phyloP scores from a whole-genome alignment of 2,329 filamentous ascomycete genomes.

The Dactylellina sp. region DNA sequence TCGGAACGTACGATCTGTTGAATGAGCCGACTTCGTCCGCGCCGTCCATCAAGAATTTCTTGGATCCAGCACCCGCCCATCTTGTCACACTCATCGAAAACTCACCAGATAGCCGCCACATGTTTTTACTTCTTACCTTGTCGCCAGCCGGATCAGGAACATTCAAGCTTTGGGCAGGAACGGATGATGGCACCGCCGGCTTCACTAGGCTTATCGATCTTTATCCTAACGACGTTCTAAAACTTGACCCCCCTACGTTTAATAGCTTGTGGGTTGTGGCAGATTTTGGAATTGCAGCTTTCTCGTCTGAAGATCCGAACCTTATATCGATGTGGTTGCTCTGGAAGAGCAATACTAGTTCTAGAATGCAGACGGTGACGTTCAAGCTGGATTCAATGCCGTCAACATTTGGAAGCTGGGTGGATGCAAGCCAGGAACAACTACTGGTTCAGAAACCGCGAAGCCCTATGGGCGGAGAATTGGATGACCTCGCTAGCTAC shows the following conservation, averaged over 20 bases:
- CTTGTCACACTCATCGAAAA: slow-evolving; percentile 63
- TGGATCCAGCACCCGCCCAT: slow-evolving; percentile 60
- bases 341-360: slow-evolving; percentile 86
- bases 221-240: slow-evolving; percentile 73
- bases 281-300: slow-evolving; percentile 75
- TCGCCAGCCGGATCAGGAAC: slow-evolving; percentile 87
- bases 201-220: slow-evolving; percentile 70
- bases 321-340: slow-evolving; percentile 77
- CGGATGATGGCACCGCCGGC: slow-evolving; percentile 68
- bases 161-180: slow-evolving; percentile 87
- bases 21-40: slow-evolving; percentile 65
- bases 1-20: slow-evolving; percentile 81
- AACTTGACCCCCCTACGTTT: slow-evolving; percentile 76
- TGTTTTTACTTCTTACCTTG: slow-evolving; percentile 79
- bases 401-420: slow-evolving; percentile 78
- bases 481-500: slow-evolving; percentile 78
- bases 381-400: slow-evolving; percentile 76
- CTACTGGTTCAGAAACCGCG: slow-evolving; percentile 67
- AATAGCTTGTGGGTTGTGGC: slow-evolving; percentile 83
- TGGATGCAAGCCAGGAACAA: slow-evolving; percentile 73
- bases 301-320: slow-evolving; percentile 67
- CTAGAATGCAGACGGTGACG: slow-evolving; percentile 78
- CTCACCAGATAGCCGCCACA: slow-evolving; percentile 65
- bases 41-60: slow-evolving; percentile 59
- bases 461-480: slow-evolving; percentile 39